Conservation (phyloP, 805 yeast genomes). For the Metschnikowia proteae region DNA sequence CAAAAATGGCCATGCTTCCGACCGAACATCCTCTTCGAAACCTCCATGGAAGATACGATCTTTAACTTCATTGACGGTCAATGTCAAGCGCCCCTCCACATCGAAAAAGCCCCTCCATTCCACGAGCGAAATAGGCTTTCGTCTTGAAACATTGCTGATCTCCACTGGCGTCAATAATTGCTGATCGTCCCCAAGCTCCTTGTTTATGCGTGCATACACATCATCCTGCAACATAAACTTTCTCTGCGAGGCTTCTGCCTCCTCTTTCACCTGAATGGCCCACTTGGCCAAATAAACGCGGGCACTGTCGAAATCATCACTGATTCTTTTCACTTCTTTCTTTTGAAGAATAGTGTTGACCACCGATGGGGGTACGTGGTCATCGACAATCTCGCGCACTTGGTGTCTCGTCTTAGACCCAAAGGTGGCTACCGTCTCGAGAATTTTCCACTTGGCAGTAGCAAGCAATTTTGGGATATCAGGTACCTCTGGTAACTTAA, state of each 20-base stretch:
- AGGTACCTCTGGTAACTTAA: slow-evolving; percentile 12
- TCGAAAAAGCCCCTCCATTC: slow-evolving; percentile 91
- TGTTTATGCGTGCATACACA: slow-evolving; percentile 52
- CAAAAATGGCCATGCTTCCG: slow-evolving; percentile 82
- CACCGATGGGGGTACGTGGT: slow-evolving; percentile 57
- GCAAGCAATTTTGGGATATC: slow-evolving; percentile 49
- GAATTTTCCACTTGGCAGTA: slow-evolving; percentile 79
- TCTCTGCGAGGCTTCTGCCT: slow-evolving; percentile 63
- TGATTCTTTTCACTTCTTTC: slow-evolving; percentile 77
- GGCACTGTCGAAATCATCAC: slow-evolving; percentile 92
- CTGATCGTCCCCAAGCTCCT: slow-evolving; percentile 50
- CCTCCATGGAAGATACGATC: slow-evolving; percentile 91
- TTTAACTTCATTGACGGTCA: slow-evolving; percentile 77
- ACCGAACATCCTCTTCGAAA: slow-evolving; percentile 52
- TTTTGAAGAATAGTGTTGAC: slow-evolving; percentile 54
- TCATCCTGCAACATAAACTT: slow-evolving; percentile 53
- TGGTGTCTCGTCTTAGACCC: slow-evolving; percentile 47
- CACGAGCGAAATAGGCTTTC: slow-evolving; percentile 58
- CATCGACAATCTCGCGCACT: slow-evolving; percentile 62
- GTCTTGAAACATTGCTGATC: slow-evolving; percentile 56
- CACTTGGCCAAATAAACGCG: slow-evolving; percentile 90
- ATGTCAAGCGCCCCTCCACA: slow-evolving; percentile 61
- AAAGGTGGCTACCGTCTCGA: slow-evolving; percentile 79
- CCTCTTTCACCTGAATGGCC: slow-evolving; percentile 92
- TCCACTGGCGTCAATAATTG: slow-evolving; percentile 57